These are phyloP conservation scores for Glycine soja DNA, from an alignment of 306 rosid genomes.

Conservation along the genomic window DNA sequence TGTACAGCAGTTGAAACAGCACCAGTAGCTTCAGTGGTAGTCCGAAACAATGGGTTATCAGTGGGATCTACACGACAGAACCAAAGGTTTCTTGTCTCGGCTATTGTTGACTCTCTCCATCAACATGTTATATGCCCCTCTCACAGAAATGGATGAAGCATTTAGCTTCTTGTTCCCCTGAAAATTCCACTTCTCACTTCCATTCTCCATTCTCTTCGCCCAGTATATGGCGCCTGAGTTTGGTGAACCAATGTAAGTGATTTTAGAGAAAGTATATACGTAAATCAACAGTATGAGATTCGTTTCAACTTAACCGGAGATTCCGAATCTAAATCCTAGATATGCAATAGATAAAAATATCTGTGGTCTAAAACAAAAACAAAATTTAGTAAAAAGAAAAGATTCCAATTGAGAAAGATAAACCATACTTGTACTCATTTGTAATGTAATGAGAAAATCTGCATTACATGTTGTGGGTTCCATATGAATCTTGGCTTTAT, in stretches of 20 bases:
- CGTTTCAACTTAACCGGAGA: no score
- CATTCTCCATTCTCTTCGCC: slow-evolving; percentile 49
- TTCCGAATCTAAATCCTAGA: no score
- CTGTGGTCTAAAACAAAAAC: no score
- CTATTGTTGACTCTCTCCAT: slow-evolving; percentile 34
- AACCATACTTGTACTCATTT: no score
- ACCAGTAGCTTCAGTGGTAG: slow-evolving; percentile 44
- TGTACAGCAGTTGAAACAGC: slow-evolving; percentile 53
- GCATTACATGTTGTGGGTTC: no score
- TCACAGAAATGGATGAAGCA: slow-evolving; percentile 58
- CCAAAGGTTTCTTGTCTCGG: slow-evolving; percentile 42
- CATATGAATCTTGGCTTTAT: no score
- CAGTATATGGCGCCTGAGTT: neutral
- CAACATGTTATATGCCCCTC: slow-evolving; percentile 52
- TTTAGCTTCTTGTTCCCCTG: slow-evolving; percentile 55
- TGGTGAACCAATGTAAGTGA: neutral
- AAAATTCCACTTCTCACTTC: slow-evolving; percentile 58
- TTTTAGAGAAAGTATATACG: no score
- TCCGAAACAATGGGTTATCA: slow-evolving; percentile 42
- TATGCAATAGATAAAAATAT: no score
- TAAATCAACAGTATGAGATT: no score
- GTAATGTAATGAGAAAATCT: no score
- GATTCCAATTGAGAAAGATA: no score
- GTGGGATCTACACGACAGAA: slow-evolving; percentile 71
- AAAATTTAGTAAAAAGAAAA: no score